Base-by-base conservation (phyloP, 1,139 yeast species). In the Diutina pseudorugosa region DNA sequence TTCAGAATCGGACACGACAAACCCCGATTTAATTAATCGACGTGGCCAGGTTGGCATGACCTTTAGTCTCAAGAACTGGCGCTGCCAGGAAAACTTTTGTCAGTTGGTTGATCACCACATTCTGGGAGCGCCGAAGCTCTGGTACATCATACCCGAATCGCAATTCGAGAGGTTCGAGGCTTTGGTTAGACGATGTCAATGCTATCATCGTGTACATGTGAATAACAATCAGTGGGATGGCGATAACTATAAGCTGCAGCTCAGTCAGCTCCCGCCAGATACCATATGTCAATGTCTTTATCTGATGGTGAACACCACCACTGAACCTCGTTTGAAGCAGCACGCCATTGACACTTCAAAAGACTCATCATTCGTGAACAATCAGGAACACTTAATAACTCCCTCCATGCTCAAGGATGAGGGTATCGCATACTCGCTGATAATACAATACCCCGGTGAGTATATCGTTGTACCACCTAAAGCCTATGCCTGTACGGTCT, bases 71-170 rank as follows among this genome's bases (percentile, higher is more conserved):
- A 80, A 82, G 55, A 79, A 84, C 58, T 90, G 95, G 95, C 75
- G 73, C 53, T 70, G 79, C 53, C 94, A 85, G 60, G 96, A 88
- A 59, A 93, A 85, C 59, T 83, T 82, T 62, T 70, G 90, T 0
- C 85, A 85, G 55, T 69, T 78, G 9, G 71, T 80, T 27, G 84
- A 83, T 61, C 86, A 78, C 59, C 87, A 82, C 56, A 86, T 85
- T 58, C 65, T 77, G 53, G 95, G 95, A 8, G 83, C 83, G 4
- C 68, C 77, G 25, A 83, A 82, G 61, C 69, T 83, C n/a, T 86
- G 95, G 95, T 87, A 84, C 60, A 80, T 89, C 48, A 77, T 90
- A 19, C 84, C 93, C 0, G 89, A 86, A n/a, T 71, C 71, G 57
- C 82, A 81, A 53, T 80, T 83, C 52, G 78, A 70, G 8, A 76